Evolutionary conservation across 371 early-diverging fungal species (phyloP), one percentile per base, ranked within the genome.

Genomic region (Mucor circinelloides): DNA sequence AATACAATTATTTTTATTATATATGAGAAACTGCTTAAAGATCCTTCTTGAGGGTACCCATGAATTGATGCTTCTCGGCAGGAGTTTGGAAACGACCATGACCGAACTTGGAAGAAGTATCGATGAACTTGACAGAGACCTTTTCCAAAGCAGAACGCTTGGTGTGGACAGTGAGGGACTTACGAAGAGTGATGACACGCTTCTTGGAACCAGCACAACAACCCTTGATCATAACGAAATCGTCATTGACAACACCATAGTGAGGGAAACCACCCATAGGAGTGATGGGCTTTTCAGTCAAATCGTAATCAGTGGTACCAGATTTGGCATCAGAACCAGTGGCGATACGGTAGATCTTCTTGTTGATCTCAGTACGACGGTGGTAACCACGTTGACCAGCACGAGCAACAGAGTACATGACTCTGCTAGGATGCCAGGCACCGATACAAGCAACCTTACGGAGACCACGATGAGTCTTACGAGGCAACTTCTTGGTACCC

Each of bases 361-460:
- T 98, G 96, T 99, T 99, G 76, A 94, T 85, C 88, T 99, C 99
- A 69, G 99, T 99, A 90, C 99, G 96, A 89, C 99, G 98, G 86
- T 99, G 99, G 95, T 96, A 99, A 88, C 99, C 99, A 83, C 94
- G 90, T 90, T 99, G 99, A 95, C 99, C 99, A 75, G 99, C 98
- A 86, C 99, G 97, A 68, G 99, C 95, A 75, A 99, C 99, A 64
- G 99, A 95, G 93, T 90, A 98, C 98, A 98, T 97, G 86, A 99
- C 99, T 72, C 99, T 93, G 78, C 94, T 89, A 82, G 99, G 99
- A 91, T 99, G 99, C 99, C 99, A 99, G 70, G 99, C 99, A 85
- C 99, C 99, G 81, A 99, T 99, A 94, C 99, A 99, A 75, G 99
- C 99, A 72, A 99, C 99, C 94, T 99, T 99, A 81, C 99, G 95